Percentiles rank a stretch among this genome's conserved stretches.
phyloP scores from a whole-genome alignment of 768 basidiomycete species.

The Aureoboletus auriporus region DNA sequence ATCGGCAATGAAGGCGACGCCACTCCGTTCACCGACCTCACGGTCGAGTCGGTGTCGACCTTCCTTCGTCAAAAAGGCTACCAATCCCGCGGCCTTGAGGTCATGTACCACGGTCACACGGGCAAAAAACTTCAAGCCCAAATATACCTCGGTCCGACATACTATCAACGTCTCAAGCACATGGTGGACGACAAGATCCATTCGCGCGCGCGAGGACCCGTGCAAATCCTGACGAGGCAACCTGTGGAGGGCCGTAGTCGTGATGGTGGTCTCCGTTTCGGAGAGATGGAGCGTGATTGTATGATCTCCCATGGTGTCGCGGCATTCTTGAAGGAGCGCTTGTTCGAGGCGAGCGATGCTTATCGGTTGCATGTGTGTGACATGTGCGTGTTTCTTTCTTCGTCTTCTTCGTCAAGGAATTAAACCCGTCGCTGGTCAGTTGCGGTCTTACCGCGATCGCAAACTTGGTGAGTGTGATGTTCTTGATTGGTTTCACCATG shows the following conservation, averaged over 20 bases:
- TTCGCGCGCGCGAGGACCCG: slow-evolving; percentile 93
- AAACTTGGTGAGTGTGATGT: slow-evolving; percentile 65
- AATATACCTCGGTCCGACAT: slow-evolving; percentile 97
- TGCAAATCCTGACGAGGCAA: slow-evolving; percentile 95
- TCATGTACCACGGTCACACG: slow-evolving; percentile 99
- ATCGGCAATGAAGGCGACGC: slow-evolving; percentile 98
- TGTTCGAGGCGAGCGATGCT: slow-evolving; percentile 91
- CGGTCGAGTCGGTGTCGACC: slow-evolving; percentile 95
- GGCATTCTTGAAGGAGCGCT: slow-evolving; percentile 93
- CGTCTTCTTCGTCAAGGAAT: slow-evolving; percentile 1
- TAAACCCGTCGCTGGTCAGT: slow-evolving; percentile 36
- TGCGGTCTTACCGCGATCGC: slow-evolving; percentile 97
- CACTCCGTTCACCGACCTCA: slow-evolving; percentile 97
- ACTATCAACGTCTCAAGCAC: slow-evolving; percentile 98
- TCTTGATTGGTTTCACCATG: slow-evolving; percentile 4
- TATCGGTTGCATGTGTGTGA: slow-evolving; percentile 96
- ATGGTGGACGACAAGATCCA: slow-evolving; percentile 99
- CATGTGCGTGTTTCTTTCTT: slow-evolving; percentile 56
- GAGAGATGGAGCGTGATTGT: slow-evolving; percentile 99
- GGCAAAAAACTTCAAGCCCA: slow-evolving; percentile 98
- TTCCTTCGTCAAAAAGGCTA: slow-evolving; percentile 88
- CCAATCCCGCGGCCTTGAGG: slow-evolving; percentile 93
- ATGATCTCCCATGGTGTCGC: slow-evolving; percentile 99
- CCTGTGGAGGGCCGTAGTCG: slow-evolving; percentile 98
- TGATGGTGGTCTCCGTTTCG: slow-evolving; percentile 98